phyloP scores from a whole-genome alignment of 345 rosid species.

The Limnanthes douglasii region DNA sequence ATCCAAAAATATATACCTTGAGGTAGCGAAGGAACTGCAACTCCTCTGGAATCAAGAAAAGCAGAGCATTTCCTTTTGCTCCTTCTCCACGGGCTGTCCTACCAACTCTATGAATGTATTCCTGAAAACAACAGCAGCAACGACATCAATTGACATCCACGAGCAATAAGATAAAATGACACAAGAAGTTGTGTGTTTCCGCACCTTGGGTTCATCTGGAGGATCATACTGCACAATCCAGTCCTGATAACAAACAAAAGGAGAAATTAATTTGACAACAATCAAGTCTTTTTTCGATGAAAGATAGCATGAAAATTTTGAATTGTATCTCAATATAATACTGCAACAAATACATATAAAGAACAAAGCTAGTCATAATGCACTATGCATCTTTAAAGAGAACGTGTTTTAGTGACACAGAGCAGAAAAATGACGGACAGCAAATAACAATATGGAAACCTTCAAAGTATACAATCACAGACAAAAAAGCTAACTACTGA shows the following conservation, averaged over 20 bases:
- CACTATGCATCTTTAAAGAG: too few relatives aligned
- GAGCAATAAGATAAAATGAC: background rate
- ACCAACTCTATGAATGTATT: slow-evolving; percentile 97
- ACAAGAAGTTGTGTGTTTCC: background rate
- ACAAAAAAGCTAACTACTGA: background rate
- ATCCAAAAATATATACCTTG: slow-evolving; percentile 43
- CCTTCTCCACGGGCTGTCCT: slow-evolving; percentile 99
- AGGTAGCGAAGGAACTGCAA: slow-evolving; percentile 76
- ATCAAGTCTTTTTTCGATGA: too few relatives aligned
- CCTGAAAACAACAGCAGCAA: slow-evolving; percentile 30
- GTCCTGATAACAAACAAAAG: slow-evolving; percentile 44
- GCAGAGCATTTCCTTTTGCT: slow-evolving; percentile 85
- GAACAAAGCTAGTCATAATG: too few relatives aligned
- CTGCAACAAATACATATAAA: too few relatives aligned
- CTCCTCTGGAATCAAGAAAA: slow-evolving; percentile 90
- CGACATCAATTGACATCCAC: slow-evolving; percentile 1
- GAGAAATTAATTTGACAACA: too few relatives aligned
- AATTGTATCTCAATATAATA: too few relatives aligned
- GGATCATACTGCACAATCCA: slow-evolving; percentile 99
- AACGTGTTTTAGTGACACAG: too few relatives aligned
- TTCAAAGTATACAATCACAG: background rate
- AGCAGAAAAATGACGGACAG: background rate
- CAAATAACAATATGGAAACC: background rate
- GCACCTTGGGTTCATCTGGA: slow-evolving; percentile 93
- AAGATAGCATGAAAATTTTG: too few relatives aligned